A percentile compares a stretch with the other conserved stretches of the same genome.
phyloP scores from a whole-genome alignment of 306 rosid genomes.

The Lithocarpus polystachyus region DNA sequence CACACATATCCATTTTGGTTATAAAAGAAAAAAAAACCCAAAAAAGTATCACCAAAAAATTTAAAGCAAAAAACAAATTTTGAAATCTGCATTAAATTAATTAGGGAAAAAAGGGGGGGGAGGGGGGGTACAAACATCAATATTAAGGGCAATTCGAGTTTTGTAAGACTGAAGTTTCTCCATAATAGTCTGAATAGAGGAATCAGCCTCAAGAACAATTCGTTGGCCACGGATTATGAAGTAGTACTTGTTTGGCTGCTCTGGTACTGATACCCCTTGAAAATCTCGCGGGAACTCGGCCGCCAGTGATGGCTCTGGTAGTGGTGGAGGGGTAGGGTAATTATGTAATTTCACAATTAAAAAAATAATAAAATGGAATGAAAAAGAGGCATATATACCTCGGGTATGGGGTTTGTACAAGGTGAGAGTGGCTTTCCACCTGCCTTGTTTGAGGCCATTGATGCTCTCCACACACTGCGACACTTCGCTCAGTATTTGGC shows the following conservation, averaged over 20 bases:
- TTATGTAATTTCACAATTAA: too few species aligned
- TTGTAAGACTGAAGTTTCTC: conserved; percentile 94
- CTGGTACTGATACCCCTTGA: conserved; percentile 68
- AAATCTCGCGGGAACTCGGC: conserved; percentile 78
- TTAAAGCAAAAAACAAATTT: neutral
- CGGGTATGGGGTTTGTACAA: conserved; percentile 82
- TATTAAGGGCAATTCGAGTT: conserved; percentile 66
- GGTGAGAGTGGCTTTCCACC: conserved; percentile 82
- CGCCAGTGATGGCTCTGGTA: conserved; percentile 45
- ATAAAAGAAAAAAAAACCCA: neutral
- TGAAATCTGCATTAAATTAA: neutral
- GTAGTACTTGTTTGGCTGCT: conserved; percentile 79
- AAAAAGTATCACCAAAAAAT: neutral
- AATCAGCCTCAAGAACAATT: conserved; percentile 79
- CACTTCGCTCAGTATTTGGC: conserved; percentile 77
- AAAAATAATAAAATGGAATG: neutral
- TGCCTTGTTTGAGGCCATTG: conserved; percentile 81
- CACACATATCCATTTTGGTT: neutral
- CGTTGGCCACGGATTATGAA: conserved; percentile 69
- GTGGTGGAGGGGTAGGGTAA: neutral
- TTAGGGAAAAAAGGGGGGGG: neutral
- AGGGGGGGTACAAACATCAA: conserved; percentile 44
- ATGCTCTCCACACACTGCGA: conserved; percentile 81
- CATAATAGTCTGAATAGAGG: conserved; percentile 71
- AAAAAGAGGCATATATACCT: conserved; percentile 36